Evolutionary conservation across 176 grass and related monocot species (phyloP).

Genomic region (Eremochloa ophiuroides): DNA sequence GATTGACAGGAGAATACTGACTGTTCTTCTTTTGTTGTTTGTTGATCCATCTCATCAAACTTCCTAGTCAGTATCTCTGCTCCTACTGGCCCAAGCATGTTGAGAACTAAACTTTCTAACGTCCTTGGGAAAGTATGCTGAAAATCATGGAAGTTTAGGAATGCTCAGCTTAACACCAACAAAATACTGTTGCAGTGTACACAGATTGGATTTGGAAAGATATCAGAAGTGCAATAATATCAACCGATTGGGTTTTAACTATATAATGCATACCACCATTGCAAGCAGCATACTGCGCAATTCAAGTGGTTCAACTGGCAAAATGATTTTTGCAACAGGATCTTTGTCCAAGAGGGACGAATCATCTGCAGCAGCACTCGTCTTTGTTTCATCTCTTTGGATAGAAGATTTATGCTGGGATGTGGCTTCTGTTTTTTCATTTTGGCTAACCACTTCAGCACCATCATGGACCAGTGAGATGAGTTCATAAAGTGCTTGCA

Average conservation of each 20-base stretch:
- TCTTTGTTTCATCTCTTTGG: constrained; percentile 33
- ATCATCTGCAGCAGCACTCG: constrained; percentile 34
- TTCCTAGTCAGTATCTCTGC: constrained; percentile 96
- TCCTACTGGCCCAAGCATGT: constrained; percentile 70
- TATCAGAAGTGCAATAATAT: neutral
- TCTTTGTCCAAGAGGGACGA: constrained; percentile 51
- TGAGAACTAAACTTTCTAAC: constrained; percentile 72
- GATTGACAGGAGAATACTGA: constrained; percentile 17
- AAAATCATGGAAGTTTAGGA: constrained; percentile 17
- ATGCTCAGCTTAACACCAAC: neutral
- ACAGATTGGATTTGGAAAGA: neutral
- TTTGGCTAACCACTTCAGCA: constrained; percentile 49
- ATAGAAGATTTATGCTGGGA: constrained; percentile 33
- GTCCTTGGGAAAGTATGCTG: constrained; percentile 90
- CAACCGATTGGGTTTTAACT: neutral
- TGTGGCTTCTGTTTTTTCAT: constrained; percentile 17
- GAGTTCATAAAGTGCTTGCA: constrained; percentile 67
- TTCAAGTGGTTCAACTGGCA: constrained; percentile 55
- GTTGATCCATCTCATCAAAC: constrained; percentile 85
- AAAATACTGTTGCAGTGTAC: neutral
- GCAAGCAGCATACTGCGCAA: constrained; percentile 52
- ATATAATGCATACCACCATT: constrained; percentile 66
- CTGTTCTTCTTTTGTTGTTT: constrained; percentile 77
- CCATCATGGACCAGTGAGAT: constrained; percentile 76
- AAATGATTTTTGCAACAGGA: constrained; percentile 64